These are phyloP conservation scores for Urostyla sp. DNA, from an alignment of 73 alveolate species.

Conservation along the genomic window DNA sequence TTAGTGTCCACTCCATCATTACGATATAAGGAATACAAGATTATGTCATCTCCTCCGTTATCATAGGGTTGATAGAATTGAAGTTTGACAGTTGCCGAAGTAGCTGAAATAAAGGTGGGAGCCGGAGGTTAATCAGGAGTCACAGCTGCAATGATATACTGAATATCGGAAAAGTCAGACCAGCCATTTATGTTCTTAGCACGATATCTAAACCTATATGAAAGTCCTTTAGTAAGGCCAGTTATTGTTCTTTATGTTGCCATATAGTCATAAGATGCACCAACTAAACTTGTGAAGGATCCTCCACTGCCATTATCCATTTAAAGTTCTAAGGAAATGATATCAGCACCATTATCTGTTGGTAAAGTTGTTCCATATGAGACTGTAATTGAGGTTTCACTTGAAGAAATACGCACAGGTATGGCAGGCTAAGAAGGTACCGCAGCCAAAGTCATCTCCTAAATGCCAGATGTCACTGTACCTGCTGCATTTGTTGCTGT, in stretches of 20 bases:
- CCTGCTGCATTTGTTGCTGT: constrained; percentile 72
- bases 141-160: constrained; percentile 64
- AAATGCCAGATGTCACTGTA: constrained; percentile 24
- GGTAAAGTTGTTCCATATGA: constrained; percentile 35
- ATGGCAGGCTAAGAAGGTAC: constrained; percentile 59
- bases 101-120: constrained; percentile 55
- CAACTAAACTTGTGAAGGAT: constrained; percentile 36
- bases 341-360: constrained; percentile 54
- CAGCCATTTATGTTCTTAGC: constrained; percentile 64
- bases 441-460: constrained; percentile 35
- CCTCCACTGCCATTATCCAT: constrained; percentile 67
- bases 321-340: constrained; percentile 44
- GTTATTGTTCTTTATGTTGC: constrained; percentile 5
- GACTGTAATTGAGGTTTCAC: constrained; percentile 50
- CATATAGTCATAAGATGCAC: constrained; percentile 27
- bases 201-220: constrained; percentile 59
- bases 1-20: constrained; percentile 32
- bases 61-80: constrained; percentile 51
- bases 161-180: constrained; percentile 44
- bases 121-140: constrained; percentile 62
- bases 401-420: constrained; percentile 43
- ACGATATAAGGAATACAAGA: constrained; percentile 18
- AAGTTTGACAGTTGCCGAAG: constrained; percentile 12
- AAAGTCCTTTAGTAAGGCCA: constrained; percentile 54
- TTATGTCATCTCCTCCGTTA: constrained; percentile 60